Base-by-base conservation (phyloP, 495 filamentous ascomycete genomes). In the Neurospora sp. region DNA sequence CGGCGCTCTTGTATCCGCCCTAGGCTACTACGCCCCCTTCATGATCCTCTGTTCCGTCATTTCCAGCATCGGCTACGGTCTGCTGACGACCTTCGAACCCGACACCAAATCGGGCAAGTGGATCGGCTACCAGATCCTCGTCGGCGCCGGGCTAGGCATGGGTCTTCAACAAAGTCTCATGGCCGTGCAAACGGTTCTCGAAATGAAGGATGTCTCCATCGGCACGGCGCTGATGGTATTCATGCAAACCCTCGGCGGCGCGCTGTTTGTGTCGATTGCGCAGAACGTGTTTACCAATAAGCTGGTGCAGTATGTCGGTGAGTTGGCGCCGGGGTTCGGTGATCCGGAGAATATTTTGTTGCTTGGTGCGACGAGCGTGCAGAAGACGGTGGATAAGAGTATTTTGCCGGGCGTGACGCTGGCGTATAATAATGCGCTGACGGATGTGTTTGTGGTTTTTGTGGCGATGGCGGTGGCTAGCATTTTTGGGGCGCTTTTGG, bases 281-380 rank as follows among this genome's bases (percentile, higher is more conserved):
- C 90, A 97, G 77, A 94, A 90, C 69, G 84, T 97, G 47, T 94
- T 97, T 79, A 86, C 87, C 69, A 94, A 92, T 80, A 84, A 88
- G 70, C 86, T 96, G 0, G 75, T 91, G 65, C 78, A 83, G 40
- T 88, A 89, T 40, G 78, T 96, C 3, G 77, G 73, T 1, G 72
- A 73, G 41, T 77, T 85, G 78, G 83, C 86, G 12, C 90, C 91
- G 0, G 79, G 79, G 61, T 45, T 79, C 2, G 72, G 89, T 18
- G 76, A 91, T 72, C 81, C 88, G 1, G 31, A 47, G 0, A 71
- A 83, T 35, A 81, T 95, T 0, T 77, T 91, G 1, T 73, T 76
- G 0, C 85, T 87, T 8, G 94, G 94, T 31, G 91, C 93, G 3
- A 96, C 92, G 8, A 84, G 84, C 76, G 77, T 96, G 14, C 86